Evolutionary conservation across 148 eudicot genomes (phyloP).

Genomic region (Spergularia bocconei): DNA sequence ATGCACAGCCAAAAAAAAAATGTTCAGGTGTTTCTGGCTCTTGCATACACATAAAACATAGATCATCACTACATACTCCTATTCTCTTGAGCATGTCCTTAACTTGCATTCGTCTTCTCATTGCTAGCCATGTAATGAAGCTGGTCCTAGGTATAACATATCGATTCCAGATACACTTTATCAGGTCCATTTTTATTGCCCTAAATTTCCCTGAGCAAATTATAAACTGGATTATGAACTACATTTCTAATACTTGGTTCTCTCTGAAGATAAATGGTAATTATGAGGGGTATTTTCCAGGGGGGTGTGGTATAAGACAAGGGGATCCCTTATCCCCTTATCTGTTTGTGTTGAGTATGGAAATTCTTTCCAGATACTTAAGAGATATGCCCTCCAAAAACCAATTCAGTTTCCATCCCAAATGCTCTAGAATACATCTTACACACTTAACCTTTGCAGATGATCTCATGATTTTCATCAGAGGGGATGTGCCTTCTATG

Average conservation of each 20-base stretch:
- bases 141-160: too few relatives aligned
- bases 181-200: background rate
- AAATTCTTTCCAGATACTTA: background rate
- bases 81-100: too few relatives aligned
- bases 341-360: background rate
- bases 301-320: background rate
- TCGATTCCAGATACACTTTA: too few relatives aligned
- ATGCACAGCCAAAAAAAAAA: too few relatives aligned
- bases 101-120: too few relatives aligned
- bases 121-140: too few relatives aligned
- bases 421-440: background rate
- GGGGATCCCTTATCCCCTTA: background rate
- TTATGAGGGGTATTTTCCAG: background rate
- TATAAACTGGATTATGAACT: background rate
- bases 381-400: background rate
- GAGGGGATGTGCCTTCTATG: background rate
- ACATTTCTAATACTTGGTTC: background rate
- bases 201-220: background rate
- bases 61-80: too few relatives aligned
- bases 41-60: too few relatives aligned
- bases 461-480: background rate
- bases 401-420: background rate
- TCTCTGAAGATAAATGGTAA: background rate
- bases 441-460: background rate
- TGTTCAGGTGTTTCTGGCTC: too few relatives aligned